Conservation (phyloP, 169 alveolate genomes). For the Amoebophrya sp. region DNA sequence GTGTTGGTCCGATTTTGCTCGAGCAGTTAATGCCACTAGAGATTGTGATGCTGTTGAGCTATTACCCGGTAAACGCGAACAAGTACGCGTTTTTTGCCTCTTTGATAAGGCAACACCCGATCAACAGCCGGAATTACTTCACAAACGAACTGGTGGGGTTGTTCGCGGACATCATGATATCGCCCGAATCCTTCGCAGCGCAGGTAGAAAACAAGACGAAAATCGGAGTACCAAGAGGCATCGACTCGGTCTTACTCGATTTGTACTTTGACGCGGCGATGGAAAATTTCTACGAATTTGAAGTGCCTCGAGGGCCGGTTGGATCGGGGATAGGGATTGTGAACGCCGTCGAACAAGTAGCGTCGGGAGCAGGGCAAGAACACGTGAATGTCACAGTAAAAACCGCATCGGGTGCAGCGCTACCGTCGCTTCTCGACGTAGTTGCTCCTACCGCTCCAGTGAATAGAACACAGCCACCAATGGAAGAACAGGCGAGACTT, state of each 20-base stretch:
- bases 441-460: no score
- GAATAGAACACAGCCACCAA: no score
- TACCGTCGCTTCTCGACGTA: no score
- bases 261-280: background rate
- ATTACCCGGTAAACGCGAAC: background rate
- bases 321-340: no score
- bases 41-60: no score
- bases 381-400: no score
- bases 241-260: background rate
- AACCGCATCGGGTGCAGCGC: no score
- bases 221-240: background rate
- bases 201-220: background rate
- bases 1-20: background rate
- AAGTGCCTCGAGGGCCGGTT: no score
- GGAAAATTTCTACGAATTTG: background rate
- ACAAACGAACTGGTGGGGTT: background rate
- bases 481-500: no score
- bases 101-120: background rate
- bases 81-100: constrained; percentile 13
- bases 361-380: no score
- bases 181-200: background rate
- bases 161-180: background rate
- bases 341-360: no score
- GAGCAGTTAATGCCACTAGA: no score
- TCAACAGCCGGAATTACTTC: background rate